Base-by-base conservation (phyloP, 805 yeast genomes). In the Candida ipomoeae region DNA sequence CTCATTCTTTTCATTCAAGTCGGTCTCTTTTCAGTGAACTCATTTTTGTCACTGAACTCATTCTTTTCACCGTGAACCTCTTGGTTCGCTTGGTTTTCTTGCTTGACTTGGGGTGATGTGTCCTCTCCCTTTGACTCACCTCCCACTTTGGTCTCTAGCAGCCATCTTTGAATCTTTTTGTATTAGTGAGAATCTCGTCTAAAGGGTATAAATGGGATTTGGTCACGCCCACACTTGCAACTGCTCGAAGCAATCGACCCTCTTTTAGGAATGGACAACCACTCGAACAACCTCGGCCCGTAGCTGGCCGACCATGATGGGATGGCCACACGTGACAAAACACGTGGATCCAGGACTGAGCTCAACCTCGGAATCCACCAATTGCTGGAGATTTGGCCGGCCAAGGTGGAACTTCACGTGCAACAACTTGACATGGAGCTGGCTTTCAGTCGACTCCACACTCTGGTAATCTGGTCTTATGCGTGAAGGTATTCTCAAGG, bases 141-240 rank as follows among this genome's bases (percentile, higher is more conserved):
- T 21, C 46, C 15, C 26, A 21, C 26, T 6, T 21, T 6, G 2
- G 84, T 94, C 99, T 84, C 99, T 99, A 76, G 94, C 90, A 73
- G 94, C 29, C 20, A 15, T 43, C n/a, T 4, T 20, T 6, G 6
- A 92, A 91, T 85, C 99, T 90, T 81, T 26, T 26, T 26, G 10
- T 10, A 26, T 8, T 26, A 26, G 29, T 8, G 26, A 7, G 11
- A 26, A 4, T 8, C 29, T 26, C 29, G 29, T 26, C 29, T 26
- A 10, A 26, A 26, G 11, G 1, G 29, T 10, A 10, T 10, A 26
- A 23, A 26, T 26, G 29, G 11, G 29, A 5, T 4, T 8, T 26
- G 29, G 1, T 17, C 55, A 71, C 1, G 62, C 55, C 62, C 62
- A 58, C 10, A 58, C 62, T 40, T 58, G 62, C 45, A 58, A 49